Percentiles rank a stretch among this genome's conserved stretches.
Evolutionary conservation across 2,329 filamentous ascomycete species (phyloP).

Genomic region (Aspergillus vadensis): DNA sequence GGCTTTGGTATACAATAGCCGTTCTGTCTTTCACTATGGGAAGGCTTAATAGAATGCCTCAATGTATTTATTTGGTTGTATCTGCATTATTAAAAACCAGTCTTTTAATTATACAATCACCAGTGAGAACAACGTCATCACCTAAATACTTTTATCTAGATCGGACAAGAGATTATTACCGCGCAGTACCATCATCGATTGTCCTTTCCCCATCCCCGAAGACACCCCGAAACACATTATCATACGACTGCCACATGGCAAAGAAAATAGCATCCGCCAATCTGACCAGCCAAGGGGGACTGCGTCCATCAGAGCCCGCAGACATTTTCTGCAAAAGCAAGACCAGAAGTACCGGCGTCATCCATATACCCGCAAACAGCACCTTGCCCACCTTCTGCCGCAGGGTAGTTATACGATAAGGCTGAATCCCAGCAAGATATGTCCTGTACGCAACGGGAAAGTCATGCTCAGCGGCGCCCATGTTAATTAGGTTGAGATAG

Average conservation of each 20-base stretch:
- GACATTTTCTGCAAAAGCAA: slow-evolving; percentile 48
- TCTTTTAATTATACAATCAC: too few species aligned
- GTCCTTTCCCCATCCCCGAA: slow-evolving; percentile 88
- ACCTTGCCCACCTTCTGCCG: slow-evolving; percentile 67
- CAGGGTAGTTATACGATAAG: slow-evolving; percentile 69
- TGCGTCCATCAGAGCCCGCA: slow-evolving; percentile 65
- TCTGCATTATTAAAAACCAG: too few species aligned
- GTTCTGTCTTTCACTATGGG: background rate
- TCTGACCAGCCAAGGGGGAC: slow-evolving; percentile 67
- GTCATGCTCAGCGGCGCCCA: slow-evolving; percentile 77
- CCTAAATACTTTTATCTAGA: background rate
- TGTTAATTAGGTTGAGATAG: slow-evolving; percentile 77
- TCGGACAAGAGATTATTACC: background rate
- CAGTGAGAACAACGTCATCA: too few species aligned
- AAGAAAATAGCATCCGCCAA: slow-evolving; percentile 57
- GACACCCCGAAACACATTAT: slow-evolving; percentile 61
- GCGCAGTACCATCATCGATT: slow-evolving; percentile 23
- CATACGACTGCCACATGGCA: slow-evolving; percentile 66
- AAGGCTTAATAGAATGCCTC: background rate
- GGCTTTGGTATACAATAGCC: slow-evolving; percentile 1
- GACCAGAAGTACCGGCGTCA: slow-evolving; percentile 60
- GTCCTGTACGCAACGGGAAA: slow-evolving; percentile 75
- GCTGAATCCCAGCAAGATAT: slow-evolving; percentile 68
- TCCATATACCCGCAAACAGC: slow-evolving; percentile 63
- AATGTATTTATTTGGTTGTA: background rate